Conservation (phyloP, 441 rosid species). For the Pelargonium australe region DNA sequence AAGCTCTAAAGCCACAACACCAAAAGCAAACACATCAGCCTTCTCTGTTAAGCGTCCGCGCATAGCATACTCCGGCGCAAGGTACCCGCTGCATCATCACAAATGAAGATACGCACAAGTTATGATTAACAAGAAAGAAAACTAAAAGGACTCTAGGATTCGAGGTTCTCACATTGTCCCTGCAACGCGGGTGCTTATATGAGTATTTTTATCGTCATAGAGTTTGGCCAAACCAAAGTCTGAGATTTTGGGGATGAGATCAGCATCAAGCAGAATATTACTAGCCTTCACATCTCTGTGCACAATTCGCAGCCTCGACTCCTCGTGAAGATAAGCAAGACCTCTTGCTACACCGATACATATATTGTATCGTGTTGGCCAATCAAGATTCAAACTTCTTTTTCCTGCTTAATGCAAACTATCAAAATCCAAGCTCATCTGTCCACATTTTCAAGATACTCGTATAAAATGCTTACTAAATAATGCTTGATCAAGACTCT, state of each 20-base stretch:
- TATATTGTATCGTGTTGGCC: slow-evolving; percentile 48
- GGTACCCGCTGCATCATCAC: slow-evolving; percentile 48
- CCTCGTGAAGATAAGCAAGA: slow-evolving; percentile 65
- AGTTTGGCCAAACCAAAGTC: slow-evolving; percentile 72
- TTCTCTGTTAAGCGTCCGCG: slow-evolving; percentile 75
- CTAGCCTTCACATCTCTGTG: slow-evolving; percentile 72
- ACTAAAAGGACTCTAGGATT: neutral
- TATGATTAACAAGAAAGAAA: no score
- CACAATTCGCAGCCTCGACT: slow-evolving; percentile 53
- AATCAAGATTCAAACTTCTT: slow-evolving; percentile 32
- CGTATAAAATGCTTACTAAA: slow-evolving; percentile 31
- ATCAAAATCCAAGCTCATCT: neutral
- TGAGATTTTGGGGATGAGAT: slow-evolving; percentile 53
- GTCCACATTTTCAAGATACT: no score
- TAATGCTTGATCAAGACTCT: slow-evolving; percentile 58
- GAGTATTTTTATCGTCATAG: slow-evolving; percentile 55
- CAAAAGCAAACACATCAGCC: slow-evolving; percentile 69
- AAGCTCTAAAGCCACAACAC: slow-evolving; percentile 55
- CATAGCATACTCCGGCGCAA: slow-evolving; percentile 75
- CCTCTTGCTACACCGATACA: slow-evolving; percentile 62
- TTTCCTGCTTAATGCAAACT: slow-evolving; percentile 29
- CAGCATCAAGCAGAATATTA: slow-evolving; percentile 53
- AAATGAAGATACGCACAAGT: slow-evolving; percentile 4
- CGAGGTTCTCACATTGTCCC: slow-evolving; percentile 49
- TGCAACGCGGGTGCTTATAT: slow-evolving; percentile 57